phyloP scores from a whole-genome alignment of 805 yeast genomes.

The Candida bentonensis region DNA sequence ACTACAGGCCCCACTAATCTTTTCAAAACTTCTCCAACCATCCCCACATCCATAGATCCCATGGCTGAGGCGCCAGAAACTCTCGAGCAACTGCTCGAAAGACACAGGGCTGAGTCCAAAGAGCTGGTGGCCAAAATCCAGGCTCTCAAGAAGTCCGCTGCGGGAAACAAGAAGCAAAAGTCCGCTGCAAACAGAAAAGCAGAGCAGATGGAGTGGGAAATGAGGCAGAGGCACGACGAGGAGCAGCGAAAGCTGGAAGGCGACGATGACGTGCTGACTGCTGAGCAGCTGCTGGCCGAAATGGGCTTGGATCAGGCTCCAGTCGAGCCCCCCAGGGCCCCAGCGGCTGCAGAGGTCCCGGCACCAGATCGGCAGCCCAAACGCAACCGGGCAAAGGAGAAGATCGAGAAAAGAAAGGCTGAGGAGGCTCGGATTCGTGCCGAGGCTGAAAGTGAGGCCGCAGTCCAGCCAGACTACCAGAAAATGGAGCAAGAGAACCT shows the following conservation, averaged over 20 bases:
- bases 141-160: background rate
- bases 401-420: slow-evolving; percentile 62
- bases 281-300: slow-evolving; percentile 54
- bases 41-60: too few relatives aligned
- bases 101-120: background rate
- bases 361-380: slow-evolving; percentile 25
- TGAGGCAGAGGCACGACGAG: slow-evolving; percentile 37
- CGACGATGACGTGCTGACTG: slow-evolving; percentile 26
- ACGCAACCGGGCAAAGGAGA: slow-evolving; percentile 75
- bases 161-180: background rate
- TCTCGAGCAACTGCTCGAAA: background rate
- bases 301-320: slow-evolving; percentile 28
- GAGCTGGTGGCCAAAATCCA: background rate
- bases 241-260: slow-evolving; percentile 29
- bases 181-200: background rate
- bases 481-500: slow-evolving; percentile 60
- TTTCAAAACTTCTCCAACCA: too few relatives aligned
- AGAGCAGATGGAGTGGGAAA: background rate
- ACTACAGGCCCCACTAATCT: too few relatives aligned
- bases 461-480: slow-evolving; percentile 47
- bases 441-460: slow-evolving; percentile 64
- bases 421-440: slow-evolving; percentile 45
- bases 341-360: slow-evolving; percentile 7
- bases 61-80: too few relatives aligned
- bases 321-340: slow-evolving; percentile 9